A percentile compares a stretch with the other conserved stretches of the same genome.
These are phyloP conservation scores for Aspergillus sp. DNA, from an alignment of 2,329 filamentous ascomycete species.

Conservation along the genomic window DNA sequence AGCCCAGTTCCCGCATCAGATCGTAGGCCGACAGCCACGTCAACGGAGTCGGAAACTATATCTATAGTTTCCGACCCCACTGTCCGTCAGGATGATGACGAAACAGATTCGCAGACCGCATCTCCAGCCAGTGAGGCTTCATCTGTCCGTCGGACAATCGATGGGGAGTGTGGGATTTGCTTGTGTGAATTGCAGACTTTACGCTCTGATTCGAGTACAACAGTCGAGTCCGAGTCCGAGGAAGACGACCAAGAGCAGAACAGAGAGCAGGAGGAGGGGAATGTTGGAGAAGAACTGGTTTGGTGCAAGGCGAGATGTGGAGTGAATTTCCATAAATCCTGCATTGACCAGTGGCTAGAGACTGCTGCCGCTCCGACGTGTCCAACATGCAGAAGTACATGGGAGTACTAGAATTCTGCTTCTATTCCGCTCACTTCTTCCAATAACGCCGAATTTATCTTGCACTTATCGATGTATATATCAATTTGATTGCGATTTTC, in stretches of 20 bases:
- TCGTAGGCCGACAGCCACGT: background rate
- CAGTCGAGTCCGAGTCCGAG: background rate
- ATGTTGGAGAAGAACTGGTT: constrained; percentile 5
- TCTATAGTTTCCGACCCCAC: too few relatives aligned
- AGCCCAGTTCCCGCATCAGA: background rate
- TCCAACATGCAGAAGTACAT: constrained; percentile 15
- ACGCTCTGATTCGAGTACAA: background rate
- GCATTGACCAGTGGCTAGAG: constrained; percentile 18
- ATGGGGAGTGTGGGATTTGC: constrained; percentile 8
- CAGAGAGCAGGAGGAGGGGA: background rate
- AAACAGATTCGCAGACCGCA: too few relatives aligned
- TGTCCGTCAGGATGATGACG: too few relatives aligned
- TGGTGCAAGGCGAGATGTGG: constrained; percentile 22
- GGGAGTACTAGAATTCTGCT: constrained; percentile 3
- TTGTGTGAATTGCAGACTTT: background rate
- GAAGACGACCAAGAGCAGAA: background rate
- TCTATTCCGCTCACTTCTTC: too few relatives aligned
- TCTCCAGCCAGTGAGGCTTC: too few relatives aligned
- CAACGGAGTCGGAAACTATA: too few relatives aligned
- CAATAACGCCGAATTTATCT: too few relatives aligned
- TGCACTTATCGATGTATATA: too few relatives aligned
- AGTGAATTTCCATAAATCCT: constrained; percentile 19
- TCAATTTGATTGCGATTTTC: too few relatives aligned
- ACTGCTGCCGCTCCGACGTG: constrained; percentile 8
- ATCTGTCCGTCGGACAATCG: background rate